Evolutionary conservation across 192 early-diverging fungal species (phyloP), one percentile per base, ranked within the genome.

Genomic region (Linnemannia hyalina): DNA sequence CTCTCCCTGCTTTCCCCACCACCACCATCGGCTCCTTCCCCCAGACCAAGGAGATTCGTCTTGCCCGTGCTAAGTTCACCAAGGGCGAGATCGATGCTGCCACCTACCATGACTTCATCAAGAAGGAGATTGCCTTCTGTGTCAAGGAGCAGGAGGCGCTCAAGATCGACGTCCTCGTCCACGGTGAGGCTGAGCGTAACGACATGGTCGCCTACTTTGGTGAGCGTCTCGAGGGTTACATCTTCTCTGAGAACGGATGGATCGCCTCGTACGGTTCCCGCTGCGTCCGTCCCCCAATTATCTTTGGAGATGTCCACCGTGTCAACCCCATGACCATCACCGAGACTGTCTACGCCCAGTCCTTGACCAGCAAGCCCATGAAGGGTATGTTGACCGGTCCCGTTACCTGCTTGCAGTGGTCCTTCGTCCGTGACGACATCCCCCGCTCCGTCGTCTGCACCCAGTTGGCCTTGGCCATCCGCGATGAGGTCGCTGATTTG

Each of bases 361-460:
- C 93, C 52, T 91, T 97, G 79, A 98, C 97, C 90, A 87, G 81
- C 49, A 95, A 95, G 88, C 97, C 97, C 75, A 95, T 99, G 95
- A 99, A 99, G 94, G 98, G 98, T 85, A 99, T 99, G 98, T 94
- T 99, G 73, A 99, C 98, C 44, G 98, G 98, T 40, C 98, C 98
- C 36, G 95, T 99, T 63, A 99, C 98, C 80, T 98, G 98, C 89
- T 94, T 99, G 83, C 94, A 97, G 90, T 99, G 98, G 98, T 99
- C 98, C 35, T 99, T 99, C 89, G 96, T 98, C 72, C 97, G 98
- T 90, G 96, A 99, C 85, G 98, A 99, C 92, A 95, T 98, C 87
- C 96, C 97, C 63, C 93, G 95, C 83, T 90, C 91, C 36, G 91
- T 93, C 73, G 96, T 97, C 68, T 94, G 97, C 80, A 92, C 91